A percentile compares a stretch with the other conserved stretches of the same genome.
phyloP scores from a whole-genome alignment of 495 filamentous ascomycete genomes.

The Penicillium antarcticum region DNA sequence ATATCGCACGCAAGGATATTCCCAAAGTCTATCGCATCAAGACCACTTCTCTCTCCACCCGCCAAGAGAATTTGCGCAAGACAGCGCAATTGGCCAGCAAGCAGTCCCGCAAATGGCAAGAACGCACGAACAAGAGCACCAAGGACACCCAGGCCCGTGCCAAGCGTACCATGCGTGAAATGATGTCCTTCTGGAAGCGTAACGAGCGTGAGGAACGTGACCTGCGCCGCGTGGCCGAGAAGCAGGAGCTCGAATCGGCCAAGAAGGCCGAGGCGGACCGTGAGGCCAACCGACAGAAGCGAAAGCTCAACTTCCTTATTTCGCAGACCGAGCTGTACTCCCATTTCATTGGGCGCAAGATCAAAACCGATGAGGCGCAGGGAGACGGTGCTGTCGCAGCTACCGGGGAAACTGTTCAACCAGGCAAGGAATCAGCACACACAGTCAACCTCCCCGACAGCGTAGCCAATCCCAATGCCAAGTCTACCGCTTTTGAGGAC shows the following conservation, averaged over 20 bases:
- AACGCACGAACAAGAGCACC: constrained; percentile 94
- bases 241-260: constrained; percentile 93
- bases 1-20: constrained; percentile 90
- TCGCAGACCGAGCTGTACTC: constrained; percentile 98
- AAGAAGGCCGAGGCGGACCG: constrained; percentile 95
- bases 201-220: constrained; percentile 98
- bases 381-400: constrained; percentile 68
- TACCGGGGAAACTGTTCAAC: constrained; percentile 41
- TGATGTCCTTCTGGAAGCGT: constrained; percentile 99
- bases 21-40: constrained; percentile 87
- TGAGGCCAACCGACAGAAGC: constrained; percentile 93
- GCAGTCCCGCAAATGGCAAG: constrained; percentile 95
- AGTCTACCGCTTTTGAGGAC: constrained; percentile 89
- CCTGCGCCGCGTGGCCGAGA: constrained; percentile 87
- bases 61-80: constrained; percentile 91
- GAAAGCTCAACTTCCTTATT: constrained; percentile 99
- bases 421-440: constrained; percentile 43
- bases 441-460: constrained; percentile 57
- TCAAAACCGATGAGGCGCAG: constrained; percentile 93
- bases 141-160: constrained; percentile 97
- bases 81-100: constrained; percentile 96
- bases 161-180: constrained; percentile 97
- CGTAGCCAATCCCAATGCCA: constrained; percentile 54
- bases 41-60: constrained; percentile 73
- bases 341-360: constrained; percentile 99